Evolutionary conservation across 129 eudicot species (phyloP).

Genomic region (Artemisia tridentata): DNA sequence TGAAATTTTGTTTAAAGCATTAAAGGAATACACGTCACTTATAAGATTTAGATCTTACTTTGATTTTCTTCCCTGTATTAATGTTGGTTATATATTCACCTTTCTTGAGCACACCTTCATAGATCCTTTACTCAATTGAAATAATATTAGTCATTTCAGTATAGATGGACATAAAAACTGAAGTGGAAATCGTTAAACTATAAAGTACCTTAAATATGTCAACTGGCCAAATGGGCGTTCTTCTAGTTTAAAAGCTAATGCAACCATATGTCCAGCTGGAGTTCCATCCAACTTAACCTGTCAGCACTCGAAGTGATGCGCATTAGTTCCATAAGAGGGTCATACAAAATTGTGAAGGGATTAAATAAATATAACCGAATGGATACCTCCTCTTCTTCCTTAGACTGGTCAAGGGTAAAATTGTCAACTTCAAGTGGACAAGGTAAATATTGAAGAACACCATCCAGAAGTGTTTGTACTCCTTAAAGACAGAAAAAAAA

Average conservation of each 20-base stretch:
- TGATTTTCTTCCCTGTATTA: slow-evolving; percentile 87
- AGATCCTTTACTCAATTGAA: slow-evolving; percentile 54
- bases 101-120: slow-evolving; percentile 85
- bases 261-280: slow-evolving; percentile 89
- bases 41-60: slow-evolving; percentile 43
- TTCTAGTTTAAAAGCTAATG: slow-evolving; percentile 93
- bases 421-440: slow-evolving; percentile 84
- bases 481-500: neutral
- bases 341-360: neutral
- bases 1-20: too few species aligned
- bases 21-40: too few species aligned
- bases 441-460: slow-evolving; percentile 84
- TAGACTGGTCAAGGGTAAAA: slow-evolving; percentile 87
- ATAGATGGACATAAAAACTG: slow-evolving; percentile 4
- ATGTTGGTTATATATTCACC: slow-evolving; percentile 83
- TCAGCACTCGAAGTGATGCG: slow-evolving; percentile 6
- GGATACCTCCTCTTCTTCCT: slow-evolving; percentile 82
- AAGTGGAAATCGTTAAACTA: neutral
- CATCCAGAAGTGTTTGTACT: slow-evolving; percentile 91
- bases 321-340: slow-evolving; percentile 11
- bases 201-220: slow-evolving; percentile 73
- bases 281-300: slow-evolving; percentile 80
- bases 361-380: too few species aligned
- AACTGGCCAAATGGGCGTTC: slow-evolving; percentile 88
- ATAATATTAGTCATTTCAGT: slow-evolving; percentile 14